Base-by-base conservation (phyloP, 2,329 filamentous ascomycete species). In the Cercospora nicotianae region DNA sequence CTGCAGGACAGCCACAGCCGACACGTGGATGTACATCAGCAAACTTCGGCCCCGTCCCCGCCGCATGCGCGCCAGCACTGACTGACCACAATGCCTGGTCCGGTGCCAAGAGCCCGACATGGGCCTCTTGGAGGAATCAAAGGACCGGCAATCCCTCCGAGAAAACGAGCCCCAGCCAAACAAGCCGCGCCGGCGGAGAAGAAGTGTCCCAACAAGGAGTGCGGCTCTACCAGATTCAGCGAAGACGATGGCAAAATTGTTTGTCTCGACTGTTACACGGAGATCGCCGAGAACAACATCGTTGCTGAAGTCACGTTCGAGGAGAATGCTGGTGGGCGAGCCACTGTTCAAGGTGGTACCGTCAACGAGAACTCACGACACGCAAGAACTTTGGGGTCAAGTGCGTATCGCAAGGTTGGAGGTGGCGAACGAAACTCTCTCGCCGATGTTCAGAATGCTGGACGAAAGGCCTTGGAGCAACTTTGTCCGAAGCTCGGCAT, bases 251-350 rank as follows among this genome's bases (percentile, higher is more conserved):
- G 78, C 64, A 72, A 82, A 68, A 81, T 83, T 70, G 84, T 92
- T 72, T 98, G 95, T 81, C 87, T 89, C 69, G 90, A 88, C 58
- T 98, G 95, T 79, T 94, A 93, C 85, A 90, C 88, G 68, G 88
- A 97, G 72, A 87, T 94, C 65, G 90, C 91, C 73, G 91, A 96
- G 77, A 90, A 89, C 77, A 93, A 96, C 76, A 97, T 98, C 70
- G 94, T 97, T 67, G 88, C 93, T 60, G 95, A 99, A 79, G 88
- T 98, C 70, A 90, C 90, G 23, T 99, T 98, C 76, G 93, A 93
- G 72, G 94, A 99, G 82, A 91, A 89, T 30, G 88, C 92, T 0
- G 89, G 88, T 36, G 95, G 95, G 75, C 93, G 92, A 60, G 94
- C 94, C 63, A 87, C 96, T 61, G 93, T 97, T 18, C 93, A 97